Conservation (phyloP, 345 rosid genomes). For the Gossypium raimondii region DNA sequence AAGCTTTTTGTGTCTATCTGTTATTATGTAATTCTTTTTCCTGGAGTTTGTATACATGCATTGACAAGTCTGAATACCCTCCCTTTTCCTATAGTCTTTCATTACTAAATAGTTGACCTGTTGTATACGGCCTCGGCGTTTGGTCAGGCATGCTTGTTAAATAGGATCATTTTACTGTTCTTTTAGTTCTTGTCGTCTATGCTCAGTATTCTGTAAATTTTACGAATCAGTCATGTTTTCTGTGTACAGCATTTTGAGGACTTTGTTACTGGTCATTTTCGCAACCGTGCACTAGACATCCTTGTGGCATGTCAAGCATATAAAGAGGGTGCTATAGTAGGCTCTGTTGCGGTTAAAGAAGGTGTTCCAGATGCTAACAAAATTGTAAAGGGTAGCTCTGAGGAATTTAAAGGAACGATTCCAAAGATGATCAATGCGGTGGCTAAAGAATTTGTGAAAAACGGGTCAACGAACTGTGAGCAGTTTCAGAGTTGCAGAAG, state of each 20-base stretch:
- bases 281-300: conserved; percentile 31
- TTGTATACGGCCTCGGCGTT: background rate
- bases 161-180: conserved; percentile 1
- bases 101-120: background rate
- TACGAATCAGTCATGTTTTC: conserved; percentile 3
- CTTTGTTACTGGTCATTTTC: conserved; percentile 40
- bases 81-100: no score
- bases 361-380: conserved; percentile 23
- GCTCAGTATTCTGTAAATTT: background rate
- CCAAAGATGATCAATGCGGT: conserved; percentile 28
- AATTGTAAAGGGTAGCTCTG: conserved; percentile 20
- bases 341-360: conserved; percentile 23
- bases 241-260: conserved; percentile 47
- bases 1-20: background rate
- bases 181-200: background rate
- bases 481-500: conserved; percentile 21
- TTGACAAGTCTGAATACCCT: background rate
- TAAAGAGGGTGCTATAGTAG: conserved; percentile 37
- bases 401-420: conserved; percentile 23
- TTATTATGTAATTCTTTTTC: background rate
- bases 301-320: conserved; percentile 46
- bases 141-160: background rate
- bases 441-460: conserved; percentile 28
- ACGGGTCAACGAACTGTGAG: conserved; percentile 35
- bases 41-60: conserved; percentile 6